Percentiles rank a stretch among this genome's conserved stretches.
These are phyloP conservation scores for Cutaneotrichosporon dermatis DNA, from an alignment of 1,284 basidiomycete species.

Conservation along the genomic window DNA sequence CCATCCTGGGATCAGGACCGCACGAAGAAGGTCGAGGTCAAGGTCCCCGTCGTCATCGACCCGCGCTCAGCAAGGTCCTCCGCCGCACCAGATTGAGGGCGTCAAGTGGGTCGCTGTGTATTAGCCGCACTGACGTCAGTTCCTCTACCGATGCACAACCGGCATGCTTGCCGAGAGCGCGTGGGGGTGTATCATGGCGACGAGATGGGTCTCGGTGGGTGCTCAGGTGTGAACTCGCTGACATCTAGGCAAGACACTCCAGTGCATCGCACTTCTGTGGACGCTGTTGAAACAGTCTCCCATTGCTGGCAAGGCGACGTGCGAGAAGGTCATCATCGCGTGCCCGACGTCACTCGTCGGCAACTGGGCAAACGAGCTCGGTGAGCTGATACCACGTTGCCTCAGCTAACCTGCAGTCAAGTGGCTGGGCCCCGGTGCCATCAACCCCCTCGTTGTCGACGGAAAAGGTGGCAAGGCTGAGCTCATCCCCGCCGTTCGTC, in stretches of 20 bases:
- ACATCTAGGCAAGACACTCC: conserved; percentile 69
- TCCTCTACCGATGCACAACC: conserved; percentile 90
- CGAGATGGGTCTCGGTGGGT: conserved; percentile 87
- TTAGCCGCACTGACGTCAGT: conserved; percentile 51
- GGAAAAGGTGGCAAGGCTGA: conserved; percentile 83
- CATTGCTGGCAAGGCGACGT: conserved; percentile 72
- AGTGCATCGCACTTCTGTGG: conserved; percentile 95
- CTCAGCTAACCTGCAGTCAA: conserved; percentile 58
- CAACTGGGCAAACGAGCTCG: conserved; percentile 98
- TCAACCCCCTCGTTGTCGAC: conserved; percentile 77
- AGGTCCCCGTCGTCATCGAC: conserved; percentile 96
- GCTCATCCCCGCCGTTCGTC: conserved; percentile 67
- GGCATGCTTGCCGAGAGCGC: conserved; percentile 89
- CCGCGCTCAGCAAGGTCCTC: conserved; percentile 78
- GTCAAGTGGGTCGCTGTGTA: conserved; percentile 62
- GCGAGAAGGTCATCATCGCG: conserved; percentile 97
- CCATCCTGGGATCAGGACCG: conserved; percentile 70
- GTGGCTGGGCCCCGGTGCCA: conserved; percentile 82
- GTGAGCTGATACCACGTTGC: conserved; percentile 49
- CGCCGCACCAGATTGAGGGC: conserved; percentile 95
- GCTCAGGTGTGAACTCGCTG: background rate
- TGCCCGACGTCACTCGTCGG: conserved; percentile 95
- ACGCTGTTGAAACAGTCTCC: conserved; percentile 97
- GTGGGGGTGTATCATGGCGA: conserved; percentile 99
- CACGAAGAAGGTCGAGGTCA: conserved; percentile 63